These are phyloP conservation scores for Trametes gibbosa DNA, from an alignment of 768 basidiomycete species.

Conservation along the genomic window DNA sequence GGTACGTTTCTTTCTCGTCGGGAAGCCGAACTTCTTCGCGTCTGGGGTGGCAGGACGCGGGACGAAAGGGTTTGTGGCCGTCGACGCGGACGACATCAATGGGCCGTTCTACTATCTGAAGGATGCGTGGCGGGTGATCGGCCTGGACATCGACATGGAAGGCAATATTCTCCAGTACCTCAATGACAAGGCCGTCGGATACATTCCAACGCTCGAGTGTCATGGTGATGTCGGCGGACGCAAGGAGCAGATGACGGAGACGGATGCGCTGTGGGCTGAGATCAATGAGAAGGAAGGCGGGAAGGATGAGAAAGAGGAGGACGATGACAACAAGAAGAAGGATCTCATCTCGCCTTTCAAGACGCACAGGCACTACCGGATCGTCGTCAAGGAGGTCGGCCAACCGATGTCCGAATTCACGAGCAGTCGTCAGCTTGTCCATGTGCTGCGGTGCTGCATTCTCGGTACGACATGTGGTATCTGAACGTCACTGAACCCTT, in stretches of 20 bases:
- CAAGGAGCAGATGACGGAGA: background rate
- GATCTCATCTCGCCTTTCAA: background rate
- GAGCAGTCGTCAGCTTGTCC: background rate
- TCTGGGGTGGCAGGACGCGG: constrained; percentile 5
- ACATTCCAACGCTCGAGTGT: background rate
- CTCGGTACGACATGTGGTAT: background rate
- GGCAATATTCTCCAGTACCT: background rate
- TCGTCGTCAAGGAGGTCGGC: background rate
- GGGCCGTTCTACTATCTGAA: constrained; percentile 13
- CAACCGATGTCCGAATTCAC: background rate
- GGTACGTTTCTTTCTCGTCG: constrained; percentile 1
- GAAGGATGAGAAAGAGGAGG: background rate
- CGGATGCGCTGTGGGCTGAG: background rate
- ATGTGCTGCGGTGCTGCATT: background rate
- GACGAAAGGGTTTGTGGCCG: constrained; percentile 13
- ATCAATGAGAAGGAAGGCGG: background rate
- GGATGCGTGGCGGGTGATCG: constrained; percentile 13
- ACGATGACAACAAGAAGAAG: background rate
- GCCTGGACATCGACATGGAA: background rate
- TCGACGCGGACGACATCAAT: background rate
- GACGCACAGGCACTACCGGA: background rate
- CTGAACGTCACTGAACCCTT: background rate
- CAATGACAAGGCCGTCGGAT: background rate
- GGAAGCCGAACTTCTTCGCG: background rate
- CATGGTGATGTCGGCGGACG: background rate